Percentiles rank a stretch among this genome's conserved stretches.
Conservation (phyloP, 1,284 basidiomycete genomes). For the Ganoderma lucidum region DNA sequence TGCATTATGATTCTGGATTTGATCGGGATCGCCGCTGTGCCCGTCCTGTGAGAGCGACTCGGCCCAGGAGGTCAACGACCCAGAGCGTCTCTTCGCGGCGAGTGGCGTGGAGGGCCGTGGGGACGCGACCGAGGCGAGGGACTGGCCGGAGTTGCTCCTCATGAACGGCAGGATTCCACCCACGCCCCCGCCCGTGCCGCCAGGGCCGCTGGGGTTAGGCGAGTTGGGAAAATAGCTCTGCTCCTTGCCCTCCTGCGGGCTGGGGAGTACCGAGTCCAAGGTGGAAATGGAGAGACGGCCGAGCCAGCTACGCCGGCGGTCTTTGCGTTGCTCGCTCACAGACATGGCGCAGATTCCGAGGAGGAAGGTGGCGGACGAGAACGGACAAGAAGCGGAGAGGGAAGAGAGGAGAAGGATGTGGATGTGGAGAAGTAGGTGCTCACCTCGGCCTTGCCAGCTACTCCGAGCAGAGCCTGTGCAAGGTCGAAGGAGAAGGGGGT, state of each 20-base stretch:
- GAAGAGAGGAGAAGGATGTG: background rate
- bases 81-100: slow-evolving; percentile 41
- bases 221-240: slow-evolving; percentile 36
- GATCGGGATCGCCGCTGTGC: slow-evolving; percentile 40
- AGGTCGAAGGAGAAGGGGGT: slow-evolving; percentile 25
- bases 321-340: slow-evolving; percentile 35
- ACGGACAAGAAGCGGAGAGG: slow-evolving; percentile 6
- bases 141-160: slow-evolving; percentile 42
- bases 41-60: slow-evolving; percentile 48
- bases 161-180: slow-evolving; percentile 35
- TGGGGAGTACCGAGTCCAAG: slow-evolving; percentile 38
- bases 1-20: slow-evolving; percentile 38
- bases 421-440: slow-evolving; percentile 32
- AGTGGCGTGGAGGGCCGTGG: slow-evolving; percentile 44
- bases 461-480: slow-evolving; percentile 38
- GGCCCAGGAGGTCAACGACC: slow-evolving; percentile 30
- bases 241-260: slow-evolving; percentile 45
- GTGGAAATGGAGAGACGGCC: slow-evolving; percentile 38
- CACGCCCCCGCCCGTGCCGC: slow-evolving; percentile 29
- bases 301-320: slow-evolving; percentile 42
- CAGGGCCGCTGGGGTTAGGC: slow-evolving; percentile 28
- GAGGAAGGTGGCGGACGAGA: slow-evolving; percentile 13
- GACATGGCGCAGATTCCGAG: slow-evolving; percentile 27
- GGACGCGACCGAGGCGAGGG: slow-evolving; percentile 40
- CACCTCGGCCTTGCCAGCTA: slow-evolving; percentile 42